A percentile compares a stretch with the other conserved stretches of the same genome.
These are phyloP conservation scores for Pseudoperonospora humuli DNA, from an alignment of 352 stramenopile species.

Conservation along the genomic window DNA sequence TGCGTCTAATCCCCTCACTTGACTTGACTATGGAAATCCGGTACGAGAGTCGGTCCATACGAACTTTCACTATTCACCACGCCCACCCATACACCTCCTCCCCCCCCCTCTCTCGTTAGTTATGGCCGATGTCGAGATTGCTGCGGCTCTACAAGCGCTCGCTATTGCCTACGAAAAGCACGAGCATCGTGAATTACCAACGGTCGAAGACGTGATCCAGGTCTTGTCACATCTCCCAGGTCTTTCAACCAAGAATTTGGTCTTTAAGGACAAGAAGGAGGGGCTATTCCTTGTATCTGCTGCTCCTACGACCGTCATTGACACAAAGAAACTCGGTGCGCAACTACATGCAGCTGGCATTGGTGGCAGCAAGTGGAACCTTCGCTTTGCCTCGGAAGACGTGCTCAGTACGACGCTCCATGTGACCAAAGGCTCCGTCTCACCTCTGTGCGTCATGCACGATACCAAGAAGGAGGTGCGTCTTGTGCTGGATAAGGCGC, in stretches of 20 bases:
- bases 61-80: too few species aligned
- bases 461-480: slow-evolving; percentile 76
- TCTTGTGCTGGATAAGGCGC: slow-evolving; percentile 89
- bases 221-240: slow-evolving; percentile 78
- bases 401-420: slow-evolving; percentile 77
- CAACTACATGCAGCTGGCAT: slow-evolving; percentile 62
- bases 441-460: slow-evolving; percentile 88
- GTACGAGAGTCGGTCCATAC: too few species aligned
- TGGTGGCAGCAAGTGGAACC: slow-evolving; percentile 86
- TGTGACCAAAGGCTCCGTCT: slow-evolving; percentile 91
- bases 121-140: slow-evolving; percentile 52
- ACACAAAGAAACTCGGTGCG: slow-evolving; percentile 88
- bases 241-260: slow-evolving; percentile 92
- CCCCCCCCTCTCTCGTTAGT: too few species aligned
- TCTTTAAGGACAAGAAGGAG: slow-evolving; percentile 98
- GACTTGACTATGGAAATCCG: too few species aligned
- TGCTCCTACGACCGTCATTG: slow-evolving; percentile 74
- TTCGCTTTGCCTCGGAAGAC: slow-evolving; percentile 89
- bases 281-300: slow-evolving; percentile 93
- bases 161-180: slow-evolving; percentile 41
- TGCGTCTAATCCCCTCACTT: too few species aligned
- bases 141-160: slow-evolving; percentile 53
- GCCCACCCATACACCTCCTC: too few species aligned
- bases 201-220: slow-evolving; percentile 58
- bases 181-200: slow-evolving; percentile 57